These are phyloP conservation scores for Phylloboletellus chloephorus DNA, from an alignment of 1,284 basidiomycete species.

Conservation along the genomic window DNA sequence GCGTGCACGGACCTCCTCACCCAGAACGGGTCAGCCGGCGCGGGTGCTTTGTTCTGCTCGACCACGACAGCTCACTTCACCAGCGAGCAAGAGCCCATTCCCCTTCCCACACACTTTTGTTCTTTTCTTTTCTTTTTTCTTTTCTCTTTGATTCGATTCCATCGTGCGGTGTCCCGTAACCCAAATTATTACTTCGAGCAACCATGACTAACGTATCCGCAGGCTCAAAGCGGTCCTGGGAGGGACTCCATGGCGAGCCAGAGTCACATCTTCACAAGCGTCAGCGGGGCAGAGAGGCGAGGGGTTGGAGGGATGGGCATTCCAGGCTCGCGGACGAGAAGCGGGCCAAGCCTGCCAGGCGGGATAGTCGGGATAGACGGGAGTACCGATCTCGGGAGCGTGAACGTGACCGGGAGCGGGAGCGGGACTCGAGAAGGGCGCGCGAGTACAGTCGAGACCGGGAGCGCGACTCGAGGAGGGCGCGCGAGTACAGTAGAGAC, in stretches of 20 bases:
- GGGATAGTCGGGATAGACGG: slow-evolving; percentile 30
- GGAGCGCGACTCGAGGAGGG: slow-evolving; percentile 28
- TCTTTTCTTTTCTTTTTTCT: background rate
- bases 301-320: slow-evolving; percentile 75
- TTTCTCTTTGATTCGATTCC: slow-evolving; percentile 19
- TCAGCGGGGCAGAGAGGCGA: slow-evolving; percentile 49
- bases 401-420: slow-evolving; percentile 13
- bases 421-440: slow-evolving; percentile 29
- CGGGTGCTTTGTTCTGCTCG: background rate
- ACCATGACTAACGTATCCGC: slow-evolving; percentile 75
- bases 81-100: slow-evolving; percentile 2
- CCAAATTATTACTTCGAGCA: slow-evolving; percentile 44
- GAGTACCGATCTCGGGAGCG: slow-evolving; percentile 31
- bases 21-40: slow-evolving; percentile 5
- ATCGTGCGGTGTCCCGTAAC: slow-evolving; percentile 82
- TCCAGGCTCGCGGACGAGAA: slow-evolving; percentile 42
- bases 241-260: slow-evolving; percentile 45
- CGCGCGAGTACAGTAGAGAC: slow-evolving; percentile 38
- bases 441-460: slow-evolving; percentile 32
- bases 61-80: background rate
- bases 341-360: slow-evolving; percentile 26
- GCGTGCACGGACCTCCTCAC: slow-evolving; percentile 21
- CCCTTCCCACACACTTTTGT: background rate
- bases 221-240: slow-evolving; percentile 76
- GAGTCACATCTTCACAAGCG: slow-evolving; percentile 44